These are phyloP conservation scores for Mucor plumbeus DNA, from an alignment of 371 early-diverging fungal genomes.

Conservation along the genomic window DNA sequence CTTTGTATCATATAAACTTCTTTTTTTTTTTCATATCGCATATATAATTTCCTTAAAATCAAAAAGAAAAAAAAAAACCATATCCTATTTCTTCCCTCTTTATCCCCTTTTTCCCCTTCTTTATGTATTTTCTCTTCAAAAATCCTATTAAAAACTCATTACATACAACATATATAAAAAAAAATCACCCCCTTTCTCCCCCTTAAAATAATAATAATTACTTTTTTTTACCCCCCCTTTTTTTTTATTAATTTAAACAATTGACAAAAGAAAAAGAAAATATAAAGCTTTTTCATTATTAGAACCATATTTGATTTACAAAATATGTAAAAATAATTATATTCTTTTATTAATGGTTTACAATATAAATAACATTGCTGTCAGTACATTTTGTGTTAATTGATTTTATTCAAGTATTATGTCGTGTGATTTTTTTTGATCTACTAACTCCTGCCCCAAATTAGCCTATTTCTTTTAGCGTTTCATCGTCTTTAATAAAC, in stretches of 20 bases:
- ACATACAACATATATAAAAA: conserved; percentile 8
- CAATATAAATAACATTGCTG: no score
- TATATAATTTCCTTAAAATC: conserved; percentile 8
- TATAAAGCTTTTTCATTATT: neutral
- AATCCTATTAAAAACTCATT: neutral
- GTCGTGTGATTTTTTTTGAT: conserved; percentile 3
- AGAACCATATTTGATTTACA: neutral
- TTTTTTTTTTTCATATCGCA: neutral
- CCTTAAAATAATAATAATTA: neutral
- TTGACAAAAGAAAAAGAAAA: neutral
- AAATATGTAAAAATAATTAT: neutral
- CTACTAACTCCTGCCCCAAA: neutral
- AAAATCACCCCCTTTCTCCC: neutral
- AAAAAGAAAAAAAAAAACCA: conserved; percentile 1
- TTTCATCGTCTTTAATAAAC: neutral
- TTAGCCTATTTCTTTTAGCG: neutral
- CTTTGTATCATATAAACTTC: conserved; percentile 12
- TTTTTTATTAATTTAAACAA: neutral
- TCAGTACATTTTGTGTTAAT: neutral
- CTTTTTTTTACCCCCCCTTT: neutral
- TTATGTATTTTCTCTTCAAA: neutral
- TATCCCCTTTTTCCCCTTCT: neutral
- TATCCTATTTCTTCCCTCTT: neutral
- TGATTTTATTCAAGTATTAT: neutral
- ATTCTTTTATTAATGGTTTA: neutral